Conservation (phyloP, 768 basidiomycete species). For the Lentinula aciculospora region DNA sequence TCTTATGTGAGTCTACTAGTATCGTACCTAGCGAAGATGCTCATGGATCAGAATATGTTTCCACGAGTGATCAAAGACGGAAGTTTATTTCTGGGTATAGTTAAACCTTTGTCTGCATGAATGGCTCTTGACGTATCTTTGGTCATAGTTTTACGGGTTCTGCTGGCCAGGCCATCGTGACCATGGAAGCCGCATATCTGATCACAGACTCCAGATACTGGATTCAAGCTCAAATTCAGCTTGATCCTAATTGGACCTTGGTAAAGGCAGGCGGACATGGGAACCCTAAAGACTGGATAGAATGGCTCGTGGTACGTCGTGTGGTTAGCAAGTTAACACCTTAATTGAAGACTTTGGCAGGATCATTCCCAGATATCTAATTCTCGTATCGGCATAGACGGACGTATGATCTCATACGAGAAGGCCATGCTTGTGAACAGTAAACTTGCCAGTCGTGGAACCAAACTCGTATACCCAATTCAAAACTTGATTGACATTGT, state of each 20-base stretch:
- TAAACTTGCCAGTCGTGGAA: conserved; percentile 45
- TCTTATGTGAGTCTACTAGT: conserved; percentile 28
- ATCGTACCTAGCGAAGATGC: conserved; percentile 77
- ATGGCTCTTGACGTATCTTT: conserved; percentile 8
- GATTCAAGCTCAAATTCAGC: conserved; percentile 65
- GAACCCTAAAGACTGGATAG: conserved; percentile 69
- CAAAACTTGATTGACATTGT: conserved; percentile 80
- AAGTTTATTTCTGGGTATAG: conserved; percentile 74
- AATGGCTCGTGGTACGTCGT: conserved; percentile 61
- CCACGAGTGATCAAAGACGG: conserved; percentile 68
- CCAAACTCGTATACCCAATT: conserved; percentile 74
- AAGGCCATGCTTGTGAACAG: conserved; percentile 56
- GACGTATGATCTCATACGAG: conserved; percentile 75
- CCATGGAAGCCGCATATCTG: conserved; percentile 62
- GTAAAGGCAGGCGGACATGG: conserved; percentile 48
- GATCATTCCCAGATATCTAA: conserved; percentile 13
- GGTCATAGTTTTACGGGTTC: conserved; percentile 52
- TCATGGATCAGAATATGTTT: conserved; percentile 80
- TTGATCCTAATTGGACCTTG: conserved; percentile 72
- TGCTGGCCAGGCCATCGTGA: conserved; percentile 68
- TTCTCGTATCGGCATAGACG: conserved; percentile 70
- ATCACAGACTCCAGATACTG: conserved; percentile 82
- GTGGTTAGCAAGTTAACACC: neutral
- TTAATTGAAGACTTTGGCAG: conserved; percentile 17
- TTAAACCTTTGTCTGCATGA: neutral